Evolutionary conservation across 139 green algal genomes (phyloP).

Genomic region (Nannochloris sp.): DNA sequence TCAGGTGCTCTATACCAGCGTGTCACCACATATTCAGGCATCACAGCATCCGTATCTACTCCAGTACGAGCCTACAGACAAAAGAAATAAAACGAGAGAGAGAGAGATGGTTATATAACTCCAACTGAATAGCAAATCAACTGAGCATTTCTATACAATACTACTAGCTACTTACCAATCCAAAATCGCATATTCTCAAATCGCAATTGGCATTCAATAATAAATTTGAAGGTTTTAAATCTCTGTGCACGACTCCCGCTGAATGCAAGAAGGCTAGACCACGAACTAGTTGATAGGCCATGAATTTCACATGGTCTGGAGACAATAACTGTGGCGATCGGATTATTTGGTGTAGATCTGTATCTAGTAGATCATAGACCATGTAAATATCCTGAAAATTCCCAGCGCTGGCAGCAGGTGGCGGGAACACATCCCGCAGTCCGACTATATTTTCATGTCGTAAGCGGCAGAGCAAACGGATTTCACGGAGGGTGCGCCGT

Average conservation of each 20-base stretch:
- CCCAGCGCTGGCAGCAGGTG: slow-evolving; percentile 2
- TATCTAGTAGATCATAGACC: slow-evolving; percentile 94
- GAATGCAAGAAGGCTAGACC: slow-evolving; percentile 25
- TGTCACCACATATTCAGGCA: slow-evolving; percentile 96
- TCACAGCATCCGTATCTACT: slow-evolving; percentile 29
- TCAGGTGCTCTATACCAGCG: slow-evolving; percentile 93
- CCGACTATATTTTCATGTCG: slow-evolving; percentile 80
- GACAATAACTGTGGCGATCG: slow-evolving; percentile 82
- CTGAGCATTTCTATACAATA: background rate
- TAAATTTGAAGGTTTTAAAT: slow-evolving; percentile 41
- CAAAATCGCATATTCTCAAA: slow-evolving; percentile 98
- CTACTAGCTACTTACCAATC: slow-evolving; percentile 58
- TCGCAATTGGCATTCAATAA: slow-evolving; percentile 78
- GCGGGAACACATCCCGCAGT: slow-evolving; percentile 60
- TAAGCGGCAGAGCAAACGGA: slow-evolving; percentile 86
- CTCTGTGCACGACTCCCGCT: slow-evolving; percentile 28
- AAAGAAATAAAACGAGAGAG: background rate
- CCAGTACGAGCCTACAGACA: background rate
- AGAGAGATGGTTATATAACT: background rate
- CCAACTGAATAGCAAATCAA: too few species aligned
- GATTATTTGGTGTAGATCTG: slow-evolving; percentile 99
- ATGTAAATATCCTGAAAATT: slow-evolving; percentile 11
- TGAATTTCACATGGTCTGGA: slow-evolving; percentile 96
- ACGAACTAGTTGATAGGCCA: slow-evolving; percentile 90
- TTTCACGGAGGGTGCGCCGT: slow-evolving; percentile 84